Evolutionary conservation across 2,329 filamentous ascomycete species (phyloP), one percentile per base, ranked within the genome.

Genomic region (Exophiala phaeomuriformis): DNA sequence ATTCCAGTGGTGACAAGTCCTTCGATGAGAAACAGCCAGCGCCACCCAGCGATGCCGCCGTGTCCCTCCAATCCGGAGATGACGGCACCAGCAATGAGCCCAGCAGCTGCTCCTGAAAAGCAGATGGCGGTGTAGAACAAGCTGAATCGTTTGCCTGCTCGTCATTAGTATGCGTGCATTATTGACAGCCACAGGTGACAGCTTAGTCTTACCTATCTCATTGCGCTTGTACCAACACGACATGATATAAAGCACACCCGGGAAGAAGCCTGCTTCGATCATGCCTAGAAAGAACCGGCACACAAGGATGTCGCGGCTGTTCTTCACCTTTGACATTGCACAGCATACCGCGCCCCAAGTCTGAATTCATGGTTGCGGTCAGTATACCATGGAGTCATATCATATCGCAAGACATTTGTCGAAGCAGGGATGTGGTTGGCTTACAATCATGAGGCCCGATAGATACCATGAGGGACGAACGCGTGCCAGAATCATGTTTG

Each of bases 11-110:
- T 69, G 0, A 67, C 66, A 32, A 70, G 68, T 7, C 80, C 79
- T 59, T 82, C 78, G 46, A 83, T 69, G 32, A 85, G 76, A 65
- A 86, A 86, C 3, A 85, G 74, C 71, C 83, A 85, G 55, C 80
- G 73, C 83, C 83, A 85, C 36, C 70, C 75, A 29, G 68, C 68
- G 35, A 80, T 67, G 0, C 75, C 75, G 3, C 68, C 71, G 9
- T 73, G 66, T 1, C 73, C 72, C 52, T 72, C 66, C 59, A 77
- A 69, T 42, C 73, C 70, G 1, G 69, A 71, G 37, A 79, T 77
- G 51, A 90, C 86, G 3, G 84, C 81, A 1, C 70, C 76, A 1
- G 79, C 75, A 36, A 84, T 78, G 6, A 84, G 68, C 67, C 69
- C 78, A 0, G 81, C 79, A 0, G 83, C 68, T 7, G 84, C 69